A percentile compares a stretch with the other conserved stretches of the same genome.
phyloP scores from a whole-genome alignment of 345 rosid species.

The Sonneratia caseolaris region DNA sequence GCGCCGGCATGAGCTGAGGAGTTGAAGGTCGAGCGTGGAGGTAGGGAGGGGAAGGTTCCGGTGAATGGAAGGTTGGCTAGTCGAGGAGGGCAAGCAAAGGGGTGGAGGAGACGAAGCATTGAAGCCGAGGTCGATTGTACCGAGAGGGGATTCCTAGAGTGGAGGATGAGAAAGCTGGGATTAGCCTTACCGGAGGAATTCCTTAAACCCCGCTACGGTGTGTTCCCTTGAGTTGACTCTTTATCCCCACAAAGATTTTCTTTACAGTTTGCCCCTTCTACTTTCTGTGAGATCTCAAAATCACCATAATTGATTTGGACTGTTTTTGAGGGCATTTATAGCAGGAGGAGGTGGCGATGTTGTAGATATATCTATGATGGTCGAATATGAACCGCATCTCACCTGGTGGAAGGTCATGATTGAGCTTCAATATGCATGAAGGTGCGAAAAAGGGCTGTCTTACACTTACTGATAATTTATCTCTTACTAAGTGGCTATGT shows the following conservation, averaged over 20 bases:
- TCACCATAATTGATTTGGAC: neutral
- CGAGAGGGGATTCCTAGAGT: neutral
- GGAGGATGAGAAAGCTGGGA: neutral
- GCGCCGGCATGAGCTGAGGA: neutral
- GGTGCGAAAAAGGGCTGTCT: too few species aligned
- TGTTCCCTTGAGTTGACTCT: neutral
- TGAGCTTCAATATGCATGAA: too few species aligned
- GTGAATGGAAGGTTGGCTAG: constrained; percentile 4
- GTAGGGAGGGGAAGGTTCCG: constrained; percentile 8
- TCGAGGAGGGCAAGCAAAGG: constrained; percentile 7
- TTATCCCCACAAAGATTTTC: neutral
- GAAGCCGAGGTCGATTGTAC: neutral
- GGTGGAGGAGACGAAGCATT: constrained; percentile 19
- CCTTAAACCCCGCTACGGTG: neutral
- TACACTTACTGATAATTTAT: too few species aligned
- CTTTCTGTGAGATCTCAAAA: neutral
- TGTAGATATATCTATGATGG: too few species aligned
- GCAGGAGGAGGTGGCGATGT: too few species aligned
- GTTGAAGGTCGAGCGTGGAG: constrained; percentile 20
- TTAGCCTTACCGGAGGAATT: neutral
- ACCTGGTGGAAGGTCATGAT: too few species aligned
- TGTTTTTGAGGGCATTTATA: too few species aligned
- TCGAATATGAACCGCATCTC: too few species aligned
- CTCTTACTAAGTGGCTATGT: too few species aligned
- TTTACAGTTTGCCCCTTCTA: neutral